Conservation (phyloP, 2,329 filamentous ascomycete species). For the Xenoacremonium recifei region DNA sequence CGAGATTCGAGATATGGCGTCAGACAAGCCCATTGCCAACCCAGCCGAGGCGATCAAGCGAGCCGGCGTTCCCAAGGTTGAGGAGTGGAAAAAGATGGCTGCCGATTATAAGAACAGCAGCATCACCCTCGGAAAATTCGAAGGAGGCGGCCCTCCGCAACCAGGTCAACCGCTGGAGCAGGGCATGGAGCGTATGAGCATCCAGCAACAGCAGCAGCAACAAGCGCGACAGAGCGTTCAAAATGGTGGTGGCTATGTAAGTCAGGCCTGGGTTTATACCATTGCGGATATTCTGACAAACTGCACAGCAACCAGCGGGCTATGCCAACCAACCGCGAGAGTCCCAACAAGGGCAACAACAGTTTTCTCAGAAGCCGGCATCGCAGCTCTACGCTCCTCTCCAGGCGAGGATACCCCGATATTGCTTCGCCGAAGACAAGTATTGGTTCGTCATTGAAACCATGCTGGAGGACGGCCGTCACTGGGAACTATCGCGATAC, state of each 20-base stretch:
- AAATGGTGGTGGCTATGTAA: slow-evolving; percentile 25
- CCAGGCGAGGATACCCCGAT: slow-evolving; percentile 82
- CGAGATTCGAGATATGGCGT: slow-evolving; percentile 91
- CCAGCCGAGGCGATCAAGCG: slow-evolving; percentile 80
- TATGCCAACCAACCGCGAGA: slow-evolving; percentile 21
- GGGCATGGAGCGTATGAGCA: slow-evolving; percentile 75
- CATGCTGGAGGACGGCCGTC: slow-evolving; percentile 81
- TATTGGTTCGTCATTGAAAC: slow-evolving; percentile 99
- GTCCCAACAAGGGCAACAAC: slow-evolving; percentile 32
- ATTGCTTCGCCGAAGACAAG: slow-evolving; percentile 95
- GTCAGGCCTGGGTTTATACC: no score
- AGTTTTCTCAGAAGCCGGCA: slow-evolving; percentile 38
- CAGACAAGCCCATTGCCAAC: slow-evolving; percentile 77
- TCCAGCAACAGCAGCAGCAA: slow-evolving; percentile 47
- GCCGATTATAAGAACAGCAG: slow-evolving; percentile 99
- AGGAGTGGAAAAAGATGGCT: slow-evolving; percentile 99
- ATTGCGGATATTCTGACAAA: no score
- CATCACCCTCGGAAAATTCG: slow-evolving; percentile 91
- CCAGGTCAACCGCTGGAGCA: slow-evolving; percentile 57
- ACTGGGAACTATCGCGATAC: slow-evolving; percentile 91
- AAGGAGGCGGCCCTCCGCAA: slow-evolving; percentile 46
- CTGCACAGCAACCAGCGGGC: slow-evolving; percentile 30
- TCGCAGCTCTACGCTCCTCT: slow-evolving; percentile 71
- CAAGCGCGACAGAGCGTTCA: slow-evolving; percentile 26
- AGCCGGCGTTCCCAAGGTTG: slow-evolving; percentile 89